Conservation (phyloP, 495 filamentous ascomycete genomes). For the Evansstolkia leycettana region DNA sequence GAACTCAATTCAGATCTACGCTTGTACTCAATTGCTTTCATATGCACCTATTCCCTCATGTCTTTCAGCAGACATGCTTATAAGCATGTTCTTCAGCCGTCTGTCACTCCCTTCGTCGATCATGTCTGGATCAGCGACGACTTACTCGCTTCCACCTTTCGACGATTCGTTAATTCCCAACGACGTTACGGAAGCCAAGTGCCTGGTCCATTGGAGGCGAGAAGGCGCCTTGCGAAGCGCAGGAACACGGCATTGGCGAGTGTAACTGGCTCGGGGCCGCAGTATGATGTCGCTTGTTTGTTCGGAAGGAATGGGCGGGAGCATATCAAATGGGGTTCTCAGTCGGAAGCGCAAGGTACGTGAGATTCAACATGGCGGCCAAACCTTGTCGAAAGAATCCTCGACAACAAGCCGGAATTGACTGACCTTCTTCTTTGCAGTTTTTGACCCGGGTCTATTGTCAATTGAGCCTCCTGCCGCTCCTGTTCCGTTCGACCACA, state of each 20-base stretch:
- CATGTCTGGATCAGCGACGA: slow-evolving; percentile 46
- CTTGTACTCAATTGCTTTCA: neutral
- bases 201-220: slow-evolving; percentile 49
- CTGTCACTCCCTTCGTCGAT: slow-evolving; percentile 12
- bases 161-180: slow-evolving; percentile 29
- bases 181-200: slow-evolving; percentile 40
- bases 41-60: slow-evolving; percentile 15
- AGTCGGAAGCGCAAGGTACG: too few relatives aligned
- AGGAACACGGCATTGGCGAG: slow-evolving; percentile 36
- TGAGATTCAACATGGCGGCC: neutral
- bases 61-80: slow-evolving; percentile 34
- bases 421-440: neutral
- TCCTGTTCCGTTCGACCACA: slow-evolving; percentile 3
- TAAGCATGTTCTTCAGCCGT: slow-evolving; percentile 24
- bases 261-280: slow-evolving; percentile 12
- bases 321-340: slow-evolving; percentile 29
- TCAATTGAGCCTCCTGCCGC: slow-evolving; percentile 4
- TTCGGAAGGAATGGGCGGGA: slow-evolving; percentile 34
- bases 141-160: slow-evolving; percentile 34
- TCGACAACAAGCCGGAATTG: neutral
- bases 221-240: slow-evolving; percentile 37
- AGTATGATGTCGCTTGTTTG: slow-evolving; percentile 26
- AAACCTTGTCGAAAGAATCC: neutral
- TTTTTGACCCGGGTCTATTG: neutral
- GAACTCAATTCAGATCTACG: too few relatives aligned